A percentile compares a stretch with the other conserved stretches of the same genome.
These are phyloP conservation scores for Paecilomyces variotii DNA, from an alignment of 2,329 filamentous ascomycete species.

Conservation along the genomic window DNA sequence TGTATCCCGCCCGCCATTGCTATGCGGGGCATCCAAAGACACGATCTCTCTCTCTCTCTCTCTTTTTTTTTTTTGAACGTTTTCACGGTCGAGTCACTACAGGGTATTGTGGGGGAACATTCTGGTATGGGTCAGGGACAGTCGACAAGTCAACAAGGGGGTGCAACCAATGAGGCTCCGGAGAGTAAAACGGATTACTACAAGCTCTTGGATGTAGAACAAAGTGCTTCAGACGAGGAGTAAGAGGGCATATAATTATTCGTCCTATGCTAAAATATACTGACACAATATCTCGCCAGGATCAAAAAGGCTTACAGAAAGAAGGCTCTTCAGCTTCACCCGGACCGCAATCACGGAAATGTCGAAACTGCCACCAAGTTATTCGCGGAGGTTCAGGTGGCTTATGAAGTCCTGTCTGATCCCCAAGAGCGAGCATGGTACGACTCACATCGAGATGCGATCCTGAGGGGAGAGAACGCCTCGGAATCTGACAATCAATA, in stretches of 20 bases:
- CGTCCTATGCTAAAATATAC: conserved; percentile 1
- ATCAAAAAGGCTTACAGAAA: conserved; percentile 89
- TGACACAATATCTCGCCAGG: conserved; percentile 34
- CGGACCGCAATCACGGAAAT: conserved; percentile 85
- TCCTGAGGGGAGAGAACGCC: conserved; percentile 56
- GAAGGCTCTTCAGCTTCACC: conserved; percentile 88
- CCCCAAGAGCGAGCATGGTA: conserved; percentile 96
- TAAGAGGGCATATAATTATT: conserved; percentile 33
- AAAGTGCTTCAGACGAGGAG: conserved; percentile 73
- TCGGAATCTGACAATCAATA: conserved; percentile 42
- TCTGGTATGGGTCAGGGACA: conserved; percentile 36
- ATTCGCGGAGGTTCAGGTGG: conserved; percentile 87
- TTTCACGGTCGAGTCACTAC: neutral
- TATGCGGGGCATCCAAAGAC: too few relatives aligned
- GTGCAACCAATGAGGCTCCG: conserved; percentile 11
- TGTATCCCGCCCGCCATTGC: too few relatives aligned
- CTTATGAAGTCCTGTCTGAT: conserved; percentile 93
- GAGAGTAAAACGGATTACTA: conserved; percentile 48
- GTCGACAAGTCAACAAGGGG: conserved; percentile 24
- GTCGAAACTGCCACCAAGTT: conserved; percentile 72
- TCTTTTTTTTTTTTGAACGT: neutral
- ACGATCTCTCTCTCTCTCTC: too few relatives aligned
- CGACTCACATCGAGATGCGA: conserved; percentile 83
- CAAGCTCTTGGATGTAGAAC: conserved; percentile 67
- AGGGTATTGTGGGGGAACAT: neutral